Percentiles rank a stretch among this genome's conserved stretches.
Evolutionary conservation across 2,329 filamentous ascomycete genomes (phyloP).

Genomic region (Beauveria asiatica): DNA sequence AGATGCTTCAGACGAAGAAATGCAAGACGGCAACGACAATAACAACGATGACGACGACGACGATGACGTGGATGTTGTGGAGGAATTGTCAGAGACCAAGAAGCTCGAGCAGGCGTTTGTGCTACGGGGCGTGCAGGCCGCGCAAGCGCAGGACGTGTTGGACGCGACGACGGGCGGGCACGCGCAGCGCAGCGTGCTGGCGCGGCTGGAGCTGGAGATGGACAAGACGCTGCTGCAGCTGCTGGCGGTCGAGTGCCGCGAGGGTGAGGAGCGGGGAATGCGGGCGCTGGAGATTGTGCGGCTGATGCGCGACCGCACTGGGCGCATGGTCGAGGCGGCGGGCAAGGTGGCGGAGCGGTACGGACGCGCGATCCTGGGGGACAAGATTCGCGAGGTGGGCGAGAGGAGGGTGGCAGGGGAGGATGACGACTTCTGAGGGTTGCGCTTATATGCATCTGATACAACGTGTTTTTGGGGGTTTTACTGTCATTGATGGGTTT

Average conservation of each 20-base stretch:
- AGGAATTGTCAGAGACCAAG: conserved; percentile 39
- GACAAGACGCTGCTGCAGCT: conserved; percentile 88
- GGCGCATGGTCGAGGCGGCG: conserved; percentile 86
- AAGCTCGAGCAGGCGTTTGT: conserved; percentile 76
- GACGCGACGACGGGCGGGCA: conserved; percentile 51
- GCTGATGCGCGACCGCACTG: conserved; percentile 74
- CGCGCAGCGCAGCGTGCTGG: conserved; percentile 57
- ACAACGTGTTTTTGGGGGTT: neutral
- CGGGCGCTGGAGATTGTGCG: conserved; percentile 84
- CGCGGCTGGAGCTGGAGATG: conserved; percentile 69
- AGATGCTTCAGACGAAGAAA: conserved; percentile 22
- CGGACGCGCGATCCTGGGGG: conserved; percentile 66
- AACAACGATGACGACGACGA: conserved; percentile 29
- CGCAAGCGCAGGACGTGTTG: conserved; percentile 68
- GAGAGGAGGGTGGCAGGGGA: conserved; percentile 60
- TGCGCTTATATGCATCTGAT: neutral
- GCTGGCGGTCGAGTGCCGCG: conserved; percentile 80
- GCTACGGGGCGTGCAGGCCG: conserved; percentile 60
- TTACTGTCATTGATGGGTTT: neutral
- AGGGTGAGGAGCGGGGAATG: conserved; percentile 90
- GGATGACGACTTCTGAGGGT: conserved; percentile 33
- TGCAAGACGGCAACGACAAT: conserved; percentile 28
- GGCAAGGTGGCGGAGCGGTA: conserved; percentile 84
- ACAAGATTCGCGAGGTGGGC: conserved; percentile 82
- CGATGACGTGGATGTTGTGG: conserved; percentile 22